Percentiles rank a stretch among this genome's conserved stretches.
phyloP scores from a whole-genome alignment of 1,284 basidiomycete genomes.

The Tilletiaria anomala region DNA sequence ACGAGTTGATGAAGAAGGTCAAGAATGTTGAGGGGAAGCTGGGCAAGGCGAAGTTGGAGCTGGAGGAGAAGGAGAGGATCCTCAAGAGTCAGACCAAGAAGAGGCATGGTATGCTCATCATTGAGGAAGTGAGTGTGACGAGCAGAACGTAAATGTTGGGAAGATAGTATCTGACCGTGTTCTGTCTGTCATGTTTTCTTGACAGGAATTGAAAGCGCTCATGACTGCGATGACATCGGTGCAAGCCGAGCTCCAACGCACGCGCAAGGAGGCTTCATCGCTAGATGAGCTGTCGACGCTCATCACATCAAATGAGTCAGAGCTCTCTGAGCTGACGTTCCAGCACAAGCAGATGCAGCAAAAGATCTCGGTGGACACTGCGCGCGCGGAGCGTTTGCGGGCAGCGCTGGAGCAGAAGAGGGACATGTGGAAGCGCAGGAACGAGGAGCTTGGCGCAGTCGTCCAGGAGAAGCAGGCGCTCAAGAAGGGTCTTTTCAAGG shows the following conservation, averaged over 20 bases:
- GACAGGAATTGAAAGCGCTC: background rate
- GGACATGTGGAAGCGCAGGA: background rate
- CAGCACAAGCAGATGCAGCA: background rate
- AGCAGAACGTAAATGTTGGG: no score
- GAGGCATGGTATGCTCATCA: no score
- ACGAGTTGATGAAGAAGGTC: conserved; percentile 19
- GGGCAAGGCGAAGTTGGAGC: conserved; percentile 52
- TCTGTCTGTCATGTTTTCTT: no score
- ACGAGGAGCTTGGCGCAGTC: background rate
- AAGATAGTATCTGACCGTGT: no score
- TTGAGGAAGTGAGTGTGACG: no score
- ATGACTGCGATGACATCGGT: background rate
- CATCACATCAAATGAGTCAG: background rate
- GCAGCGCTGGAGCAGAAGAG: background rate
- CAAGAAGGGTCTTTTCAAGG: background rate
- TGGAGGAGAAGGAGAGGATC: conserved; percentile 55
- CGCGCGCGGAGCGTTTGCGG: background rate
- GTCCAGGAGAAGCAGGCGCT: background rate
- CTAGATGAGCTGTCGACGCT: background rate
- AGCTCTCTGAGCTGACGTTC: background rate
- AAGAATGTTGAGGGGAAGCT: conserved; percentile 46
- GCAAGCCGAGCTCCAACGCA: background rate
- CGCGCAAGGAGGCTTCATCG: background rate
- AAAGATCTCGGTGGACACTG: background rate
- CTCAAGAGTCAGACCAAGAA: background rate